These are phyloP conservation scores for Micractinium sp. DNA, from an alignment of 139 green algal genomes.

Conservation along the genomic window DNA sequence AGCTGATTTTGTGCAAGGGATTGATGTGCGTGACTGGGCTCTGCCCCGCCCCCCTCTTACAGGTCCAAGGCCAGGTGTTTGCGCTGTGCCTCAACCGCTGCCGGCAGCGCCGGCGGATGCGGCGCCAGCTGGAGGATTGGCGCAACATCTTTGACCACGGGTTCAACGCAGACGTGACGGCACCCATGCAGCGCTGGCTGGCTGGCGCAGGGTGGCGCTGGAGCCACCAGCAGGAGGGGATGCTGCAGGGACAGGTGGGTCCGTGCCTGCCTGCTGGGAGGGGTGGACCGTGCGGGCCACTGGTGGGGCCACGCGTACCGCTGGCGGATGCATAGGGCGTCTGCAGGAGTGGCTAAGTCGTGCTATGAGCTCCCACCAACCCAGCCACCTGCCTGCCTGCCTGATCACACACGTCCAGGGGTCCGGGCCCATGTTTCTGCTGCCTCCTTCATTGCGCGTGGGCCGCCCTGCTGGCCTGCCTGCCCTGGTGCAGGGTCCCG, in stretches of 20 bases:
- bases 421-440: background rate
- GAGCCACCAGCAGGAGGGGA: background rate
- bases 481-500: constrained; percentile 51
- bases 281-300: no score
- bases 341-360: background rate
- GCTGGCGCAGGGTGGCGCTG: constrained; percentile 14
- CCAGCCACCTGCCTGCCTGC: no score
- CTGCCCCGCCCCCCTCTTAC: background rate
- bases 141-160: constrained; percentile 79
- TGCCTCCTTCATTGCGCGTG: background rate
- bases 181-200: constrained; percentile 11
- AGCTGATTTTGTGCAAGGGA: no score
- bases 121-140: constrained; percentile 82
- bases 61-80: constrained; percentile 55
- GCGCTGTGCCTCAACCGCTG: constrained; percentile 79
- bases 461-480: background rate
- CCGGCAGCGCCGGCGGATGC: constrained; percentile 70
- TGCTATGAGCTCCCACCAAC: background rate
- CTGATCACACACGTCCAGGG: no score
- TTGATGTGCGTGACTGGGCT: no score
- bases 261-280: no score
- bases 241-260: constrained; percentile 14
- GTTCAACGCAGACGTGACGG: constrained; percentile 53
- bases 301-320: background rate
- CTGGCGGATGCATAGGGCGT: background rate